phyloP scores from a whole-genome alignment of 2,329 filamentous ascomycete species.

The Eutypa lata region DNA sequence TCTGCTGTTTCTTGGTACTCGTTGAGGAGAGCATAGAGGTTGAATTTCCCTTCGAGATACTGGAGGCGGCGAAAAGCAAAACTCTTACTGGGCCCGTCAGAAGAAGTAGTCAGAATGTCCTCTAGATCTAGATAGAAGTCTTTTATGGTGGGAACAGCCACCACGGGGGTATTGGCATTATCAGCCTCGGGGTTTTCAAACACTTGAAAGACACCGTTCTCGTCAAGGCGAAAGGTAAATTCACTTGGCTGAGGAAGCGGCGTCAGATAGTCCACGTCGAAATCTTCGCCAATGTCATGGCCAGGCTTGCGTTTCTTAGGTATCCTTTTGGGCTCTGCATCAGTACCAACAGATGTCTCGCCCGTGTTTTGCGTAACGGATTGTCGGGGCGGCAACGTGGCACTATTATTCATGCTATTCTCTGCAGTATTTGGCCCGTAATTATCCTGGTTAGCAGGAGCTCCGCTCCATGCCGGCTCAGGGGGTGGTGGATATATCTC shows the following conservation, averaged over 20 bases:
- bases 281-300: slow-evolving; percentile 88
- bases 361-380: slow-evolving; percentile 23
- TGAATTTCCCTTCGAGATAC: slow-evolving; percentile 96
- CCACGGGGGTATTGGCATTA: slow-evolving; percentile 64
- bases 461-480: slow-evolving; percentile 78
- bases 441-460: slow-evolving; percentile 39
- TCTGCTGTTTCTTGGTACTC: slow-evolving; percentile 98
- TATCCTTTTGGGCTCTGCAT: slow-evolving; percentile 39
- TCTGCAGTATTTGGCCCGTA: slow-evolving; percentile 32
- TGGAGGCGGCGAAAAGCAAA: slow-evolving; percentile 93
- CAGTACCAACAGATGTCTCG: slow-evolving; percentile 25
- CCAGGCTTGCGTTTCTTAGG: slow-evolving; percentile 76
- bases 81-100: slow-evolving; percentile 93
- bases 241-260: slow-evolving; percentile 70
- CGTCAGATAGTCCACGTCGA: slow-evolving; percentile 73
- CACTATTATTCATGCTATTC: slow-evolving; percentile 48
- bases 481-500: slow-evolving; percentile 87
- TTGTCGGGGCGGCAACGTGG: slow-evolving; percentile 33
- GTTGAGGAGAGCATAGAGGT: slow-evolving; percentile 87
- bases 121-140: slow-evolving; percentile 97
- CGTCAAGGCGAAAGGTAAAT: slow-evolving; percentile 76
- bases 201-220: slow-evolving; percentile 87
- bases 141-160: slow-evolving; percentile 84
- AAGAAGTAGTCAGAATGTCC: slow-evolving; percentile 80
- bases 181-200: slow-evolving; percentile 67